Evolutionary conservation across 148 eudicot species (phyloP).

Genomic region (Chenopodium suecicum): DNA sequence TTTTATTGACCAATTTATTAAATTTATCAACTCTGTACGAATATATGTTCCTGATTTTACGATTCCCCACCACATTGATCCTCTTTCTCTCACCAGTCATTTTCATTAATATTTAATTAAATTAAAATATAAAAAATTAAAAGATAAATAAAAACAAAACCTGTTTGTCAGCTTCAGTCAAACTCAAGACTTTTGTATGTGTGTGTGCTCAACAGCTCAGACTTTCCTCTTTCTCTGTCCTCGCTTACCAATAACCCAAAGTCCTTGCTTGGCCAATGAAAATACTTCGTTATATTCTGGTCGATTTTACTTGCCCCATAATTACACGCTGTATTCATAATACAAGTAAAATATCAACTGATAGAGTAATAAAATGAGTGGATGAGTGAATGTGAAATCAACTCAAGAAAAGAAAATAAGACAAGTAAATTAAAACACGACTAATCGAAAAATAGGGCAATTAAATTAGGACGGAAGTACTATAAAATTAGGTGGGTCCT

Average conservation of each 20-base stretch:
- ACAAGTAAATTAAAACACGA: too few species aligned
- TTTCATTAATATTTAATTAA: not conserved
- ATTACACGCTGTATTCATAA: too few species aligned
- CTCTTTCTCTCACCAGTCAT: conserved; percentile 6
- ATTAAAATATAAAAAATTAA: not conserved
- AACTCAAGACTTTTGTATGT: conserved; percentile 21
- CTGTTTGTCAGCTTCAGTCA: conserved; percentile 27
- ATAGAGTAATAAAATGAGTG: too few species aligned
- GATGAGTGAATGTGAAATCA: too few species aligned
- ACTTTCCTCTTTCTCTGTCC: conserved; percentile 1
- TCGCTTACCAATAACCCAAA: not conserved
- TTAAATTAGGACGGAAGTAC: too few species aligned
- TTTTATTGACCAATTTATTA: not conserved
- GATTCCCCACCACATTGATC: conserved; percentile 14
- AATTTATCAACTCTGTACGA: not conserved
- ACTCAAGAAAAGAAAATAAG: too few species aligned
- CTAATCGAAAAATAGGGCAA: too few species aligned
- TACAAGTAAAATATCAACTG: too few species aligned
- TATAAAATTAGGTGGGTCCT: conserved; percentile 19
- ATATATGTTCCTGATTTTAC: conserved; percentile 25
- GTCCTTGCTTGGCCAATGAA: not conserved
- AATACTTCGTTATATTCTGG: too few species aligned
- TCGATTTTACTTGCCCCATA: too few species aligned
- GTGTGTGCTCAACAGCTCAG: conserved; percentile 31
- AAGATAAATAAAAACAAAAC: not conserved